Conservation (phyloP, 2,329 filamentous ascomycete genomes). For the Berkeleyomyces basicola region DNA sequence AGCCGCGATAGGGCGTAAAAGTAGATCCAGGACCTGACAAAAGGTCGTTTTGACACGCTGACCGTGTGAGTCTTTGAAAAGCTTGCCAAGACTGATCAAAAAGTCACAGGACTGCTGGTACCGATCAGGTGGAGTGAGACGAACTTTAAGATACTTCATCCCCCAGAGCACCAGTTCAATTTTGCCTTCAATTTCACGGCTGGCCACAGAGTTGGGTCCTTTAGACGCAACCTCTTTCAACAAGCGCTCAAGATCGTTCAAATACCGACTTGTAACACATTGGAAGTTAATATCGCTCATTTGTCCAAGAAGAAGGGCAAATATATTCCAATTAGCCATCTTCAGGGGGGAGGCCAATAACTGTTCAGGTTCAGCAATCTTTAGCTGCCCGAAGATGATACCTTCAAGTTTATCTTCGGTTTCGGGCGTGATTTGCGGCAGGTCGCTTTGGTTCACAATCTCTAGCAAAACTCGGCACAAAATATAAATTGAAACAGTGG, state of each 20-base stretch:
- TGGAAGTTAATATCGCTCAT: constrained; percentile 90
- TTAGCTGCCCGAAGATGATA: constrained; percentile 93
- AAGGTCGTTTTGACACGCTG: constrained; percentile 86
- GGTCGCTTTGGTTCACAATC: constrained; percentile 77
- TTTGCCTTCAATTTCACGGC: constrained; percentile 58
- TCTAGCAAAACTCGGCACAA: constrained; percentile 86
- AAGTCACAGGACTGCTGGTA: constrained; percentile 87
- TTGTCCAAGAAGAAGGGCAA: constrained; percentile 79
- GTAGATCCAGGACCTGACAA: constrained; percentile 74
- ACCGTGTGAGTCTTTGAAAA: constrained; percentile 75
- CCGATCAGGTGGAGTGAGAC: constrained; percentile 51
- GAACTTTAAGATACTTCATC: constrained; percentile 77
- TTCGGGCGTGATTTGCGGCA: constrained; percentile 68
- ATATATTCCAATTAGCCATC: constrained; percentile 90
- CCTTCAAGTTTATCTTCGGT: constrained; percentile 90
- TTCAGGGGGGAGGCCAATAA: constrained; percentile 62
- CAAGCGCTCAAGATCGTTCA: constrained; percentile 61
- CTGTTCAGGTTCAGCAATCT: constrained; percentile 71
- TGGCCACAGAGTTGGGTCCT: constrained; percentile 37
- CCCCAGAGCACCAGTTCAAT: constrained; percentile 77
- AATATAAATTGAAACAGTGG: constrained; percentile 89
- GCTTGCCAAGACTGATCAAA: constrained; percentile 59
- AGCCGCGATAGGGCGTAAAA: constrained; percentile 74
- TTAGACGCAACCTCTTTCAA: constrained; percentile 62
- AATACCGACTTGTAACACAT: constrained; percentile 66